Evolutionary conservation across 164 flowering plant species (phyloP), one percentile per base, ranked within the genome.

Genomic region (Piper betle): DNA sequence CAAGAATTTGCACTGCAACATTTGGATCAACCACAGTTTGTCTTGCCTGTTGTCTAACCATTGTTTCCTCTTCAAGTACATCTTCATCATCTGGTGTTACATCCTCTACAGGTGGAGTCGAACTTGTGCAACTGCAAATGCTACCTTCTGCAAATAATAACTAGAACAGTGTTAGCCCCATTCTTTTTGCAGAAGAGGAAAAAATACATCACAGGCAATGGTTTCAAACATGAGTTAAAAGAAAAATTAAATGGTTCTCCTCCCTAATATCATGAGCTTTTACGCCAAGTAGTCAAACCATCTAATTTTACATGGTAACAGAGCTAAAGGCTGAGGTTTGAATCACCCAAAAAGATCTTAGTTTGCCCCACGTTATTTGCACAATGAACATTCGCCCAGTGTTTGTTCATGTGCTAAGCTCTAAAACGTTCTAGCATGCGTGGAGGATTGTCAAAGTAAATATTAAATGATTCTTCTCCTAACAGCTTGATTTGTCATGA

Each of bases 1-100:
- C 96, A 66, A 84, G 88, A 64, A 94, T 75, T 73, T 91, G 99
- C 71, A 87, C 99, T 58, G 96, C 93, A 70, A 85, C 72, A 71
- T 75, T 75, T 55, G 85, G 73, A 74, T 84, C 84, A 48, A 71
- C 62, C 40, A n/a, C 58, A 66, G 77, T 79, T 64, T 86, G 84
- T 39, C 25, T 64, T 43, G 69, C 61, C 73, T 87, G 88, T 62
- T 77, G 75, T 72, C 83, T 88, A 40, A 94, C 96, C 37, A 66
- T 52, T 48, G 59, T 80, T 82, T 87, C 96, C 73, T 94, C 99
- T 71, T 81, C 83, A 71, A 72, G 85, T 52, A 94, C 97, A 73
- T 94, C 97, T 80, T 80, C 93, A 70, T 94, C 99, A 71, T 84
- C 87, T 55, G 84, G 91, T 55, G 66, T 63, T 37, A 62, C 70